Evolutionary conservation across 805 yeast species (phyloP).

Genomic region (Ogataea haglerorum): DNA sequence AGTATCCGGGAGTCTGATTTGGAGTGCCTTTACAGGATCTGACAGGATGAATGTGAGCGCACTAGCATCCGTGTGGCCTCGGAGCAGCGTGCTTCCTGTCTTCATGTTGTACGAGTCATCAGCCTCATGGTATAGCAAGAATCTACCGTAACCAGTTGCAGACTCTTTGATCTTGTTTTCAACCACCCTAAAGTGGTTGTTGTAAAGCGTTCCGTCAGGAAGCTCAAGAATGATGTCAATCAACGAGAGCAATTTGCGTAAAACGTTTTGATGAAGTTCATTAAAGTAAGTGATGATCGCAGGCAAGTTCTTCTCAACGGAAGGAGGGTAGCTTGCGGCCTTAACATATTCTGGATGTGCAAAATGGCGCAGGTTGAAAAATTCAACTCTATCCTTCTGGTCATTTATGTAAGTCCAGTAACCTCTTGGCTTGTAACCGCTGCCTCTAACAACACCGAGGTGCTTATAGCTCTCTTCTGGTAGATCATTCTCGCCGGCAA

Average conservation of each 20-base stretch:
- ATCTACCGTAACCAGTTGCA: conserved; percentile 40
- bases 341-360: conserved; percentile 34
- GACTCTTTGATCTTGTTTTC: conserved; percentile 32
- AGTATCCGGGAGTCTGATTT: conserved; percentile 36
- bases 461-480: conserved; percentile 28
- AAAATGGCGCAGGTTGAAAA: conserved; percentile 41
- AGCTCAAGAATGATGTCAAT: conserved; percentile 45
- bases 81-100: conserved; percentile 40
- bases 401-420: conserved; percentile 47
- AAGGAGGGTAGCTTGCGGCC: conserved; percentile 37
- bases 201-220: conserved; percentile 44
- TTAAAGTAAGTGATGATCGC: conserved; percentile 40
- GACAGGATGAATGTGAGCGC: conserved; percentile 41
- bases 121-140: conserved; percentile 37
- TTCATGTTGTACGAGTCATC: conserved; percentile 28
- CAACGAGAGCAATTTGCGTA: conserved; percentile 35
- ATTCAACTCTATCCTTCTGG: conserved; percentile 41
- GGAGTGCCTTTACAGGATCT: conserved; percentile 40
- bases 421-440: conserved; percentile 46
- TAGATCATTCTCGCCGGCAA: conserved; percentile 34
- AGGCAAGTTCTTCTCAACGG: conserved; percentile 36
- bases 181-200: conserved; percentile 34
- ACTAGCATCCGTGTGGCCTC: conserved; percentile 47
- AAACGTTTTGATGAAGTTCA: conserved; percentile 36
- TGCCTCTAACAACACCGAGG: conserved; percentile 45